These are phyloP conservation scores for Quercus berberidifolia DNA, from an alignment of 306 rosid species.

Conservation along the genomic window DNA sequence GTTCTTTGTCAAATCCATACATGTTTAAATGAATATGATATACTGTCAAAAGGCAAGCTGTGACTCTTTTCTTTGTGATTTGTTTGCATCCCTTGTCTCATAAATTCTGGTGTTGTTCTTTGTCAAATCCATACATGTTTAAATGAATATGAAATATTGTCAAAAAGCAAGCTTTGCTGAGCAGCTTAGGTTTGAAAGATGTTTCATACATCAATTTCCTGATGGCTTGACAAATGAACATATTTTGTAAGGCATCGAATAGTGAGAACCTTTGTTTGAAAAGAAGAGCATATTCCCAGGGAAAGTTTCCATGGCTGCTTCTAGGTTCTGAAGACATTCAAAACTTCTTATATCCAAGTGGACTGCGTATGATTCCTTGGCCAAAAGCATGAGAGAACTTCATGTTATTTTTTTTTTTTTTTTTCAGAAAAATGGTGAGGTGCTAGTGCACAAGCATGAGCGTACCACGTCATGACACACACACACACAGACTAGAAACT, in stretches of 20 bases:
- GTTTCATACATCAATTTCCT: neutral
- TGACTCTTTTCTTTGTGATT: neutral
- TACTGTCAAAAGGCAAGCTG: neutral
- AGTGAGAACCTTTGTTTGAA: neutral
- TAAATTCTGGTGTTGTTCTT: conserved; percentile 5
- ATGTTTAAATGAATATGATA: conserved; percentile 3
- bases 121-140: conserved; percentile 1
- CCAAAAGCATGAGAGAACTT: neutral
- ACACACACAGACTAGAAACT: neutral
- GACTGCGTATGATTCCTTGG: neutral
- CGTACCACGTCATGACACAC: too few species aligned
- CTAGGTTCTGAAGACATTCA: neutral
- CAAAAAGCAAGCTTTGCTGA: conserved; percentile 4
- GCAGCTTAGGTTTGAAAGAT: conserved; percentile 20
- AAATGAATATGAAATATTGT: conserved; percentile 7
- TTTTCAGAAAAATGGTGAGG: neutral
- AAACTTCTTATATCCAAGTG: neutral
- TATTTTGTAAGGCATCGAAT: neutral
- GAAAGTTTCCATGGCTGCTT: neutral
- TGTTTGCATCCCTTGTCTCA: neutral
- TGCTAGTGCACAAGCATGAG: neutral
- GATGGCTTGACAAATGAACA: conserved; percentile 20
- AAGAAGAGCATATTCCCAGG: neutral
- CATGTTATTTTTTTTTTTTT: neutral
- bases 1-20: conserved; percentile 4